Evolutionary conservation across 768 basidiomycete species (phyloP).

Genomic region (Tricholoma hemisulphureum): DNA sequence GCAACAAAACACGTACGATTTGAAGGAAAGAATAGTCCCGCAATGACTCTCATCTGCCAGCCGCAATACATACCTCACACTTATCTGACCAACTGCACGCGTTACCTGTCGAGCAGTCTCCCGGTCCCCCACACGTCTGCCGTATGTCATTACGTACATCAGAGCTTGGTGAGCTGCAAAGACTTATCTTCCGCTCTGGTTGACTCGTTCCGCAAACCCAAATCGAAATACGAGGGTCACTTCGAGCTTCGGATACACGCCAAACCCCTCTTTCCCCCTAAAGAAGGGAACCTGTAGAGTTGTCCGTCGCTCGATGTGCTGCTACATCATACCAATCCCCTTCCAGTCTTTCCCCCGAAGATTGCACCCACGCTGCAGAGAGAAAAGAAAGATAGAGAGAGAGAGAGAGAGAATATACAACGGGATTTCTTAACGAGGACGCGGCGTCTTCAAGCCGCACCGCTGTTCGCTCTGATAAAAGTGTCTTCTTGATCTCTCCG

Average conservation of each 20-base stretch:
- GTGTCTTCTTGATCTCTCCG: neutral
- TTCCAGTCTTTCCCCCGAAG: neutral
- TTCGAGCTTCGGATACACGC: neutral
- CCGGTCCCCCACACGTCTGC: neutral
- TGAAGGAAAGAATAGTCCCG: neutral
- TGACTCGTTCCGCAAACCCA: neutral
- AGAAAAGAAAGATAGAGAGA: neutral
- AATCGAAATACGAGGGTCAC: neutral
- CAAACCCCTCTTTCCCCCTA: neutral
- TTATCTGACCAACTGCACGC: neutral
- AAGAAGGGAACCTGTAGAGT: neutral
- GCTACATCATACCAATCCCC: neutral
- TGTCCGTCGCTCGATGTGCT: neutral
- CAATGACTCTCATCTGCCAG: neutral
- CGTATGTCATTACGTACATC: neutral
- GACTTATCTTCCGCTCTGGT: neutral
- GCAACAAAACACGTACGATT: neutral
- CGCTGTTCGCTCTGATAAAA: neutral
- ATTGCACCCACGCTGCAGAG: neutral
- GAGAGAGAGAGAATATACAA: neutral
- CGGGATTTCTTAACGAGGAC: neutral
- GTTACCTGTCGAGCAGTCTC: constrained; percentile 3
- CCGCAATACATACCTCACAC: neutral
- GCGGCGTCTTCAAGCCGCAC: neutral
- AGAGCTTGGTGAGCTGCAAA: neutral